Conservation (phyloP, 1,284 basidiomycete genomes). For the Pseudozyma tsukubaensis region DNA sequence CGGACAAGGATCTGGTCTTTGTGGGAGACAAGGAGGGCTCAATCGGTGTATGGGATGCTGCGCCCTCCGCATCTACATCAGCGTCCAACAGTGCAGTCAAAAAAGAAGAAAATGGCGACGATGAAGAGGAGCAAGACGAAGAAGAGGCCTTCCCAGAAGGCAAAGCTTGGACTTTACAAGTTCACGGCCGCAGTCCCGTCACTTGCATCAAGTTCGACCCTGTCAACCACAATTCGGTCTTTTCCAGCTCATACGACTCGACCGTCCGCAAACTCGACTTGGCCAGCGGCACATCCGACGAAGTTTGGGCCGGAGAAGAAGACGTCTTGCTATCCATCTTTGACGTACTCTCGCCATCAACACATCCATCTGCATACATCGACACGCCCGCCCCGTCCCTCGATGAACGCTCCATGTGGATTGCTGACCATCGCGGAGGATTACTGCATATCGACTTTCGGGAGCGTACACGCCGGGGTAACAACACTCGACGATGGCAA, state of each 20-base stretch:
- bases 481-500: constrained; percentile 58
- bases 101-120: constrained; percentile 24
- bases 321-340: constrained; percentile 64
- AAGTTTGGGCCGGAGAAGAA: constrained; percentile 57
- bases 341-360: constrained; percentile 59
- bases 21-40: constrained; percentile 65
- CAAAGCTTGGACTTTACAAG: constrained; percentile 54
- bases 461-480: constrained; percentile 27
- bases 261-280: constrained; percentile 61
- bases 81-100: constrained; percentile 14
- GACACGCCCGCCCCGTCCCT: constrained; percentile 45
- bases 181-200: constrained; percentile 59
- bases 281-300: constrained; percentile 33
- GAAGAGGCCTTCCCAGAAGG: constrained; percentile 34
- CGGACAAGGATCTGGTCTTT: constrained; percentile 63
- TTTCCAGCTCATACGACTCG: constrained; percentile 61
- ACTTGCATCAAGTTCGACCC: constrained; percentile 66
- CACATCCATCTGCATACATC: constrained; percentile 49
- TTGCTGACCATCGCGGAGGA: constrained; percentile 66
- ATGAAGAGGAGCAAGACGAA: constrained; percentile 37
- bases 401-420: constrained; percentile 63
- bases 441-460: constrained; percentile 62
- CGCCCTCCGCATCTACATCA: constrained; percentile 11
- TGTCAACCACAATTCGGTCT: constrained; percentile 47
- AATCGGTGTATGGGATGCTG: constrained; percentile 65